A percentile compares a stretch with the other conserved stretches of the same genome.
Conservation (phyloP, 441 rosid genomes). For the Erodium trifolium region DNA sequence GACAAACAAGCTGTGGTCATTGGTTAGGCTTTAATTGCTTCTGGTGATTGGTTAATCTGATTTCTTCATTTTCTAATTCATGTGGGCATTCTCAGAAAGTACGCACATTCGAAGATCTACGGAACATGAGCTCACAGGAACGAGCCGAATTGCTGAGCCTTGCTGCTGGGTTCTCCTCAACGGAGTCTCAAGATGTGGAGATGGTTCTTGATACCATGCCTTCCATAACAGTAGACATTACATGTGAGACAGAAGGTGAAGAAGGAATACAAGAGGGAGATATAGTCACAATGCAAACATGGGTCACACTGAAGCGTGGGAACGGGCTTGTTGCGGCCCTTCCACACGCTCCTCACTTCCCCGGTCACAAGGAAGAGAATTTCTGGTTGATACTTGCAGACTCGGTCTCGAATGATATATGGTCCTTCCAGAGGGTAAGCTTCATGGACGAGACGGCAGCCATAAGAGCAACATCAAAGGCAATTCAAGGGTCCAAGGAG, state of each 20-base stretch:
- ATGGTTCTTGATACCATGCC: conserved; percentile 4
- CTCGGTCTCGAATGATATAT: conserved; percentile 2
- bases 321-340: neutral
- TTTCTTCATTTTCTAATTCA: neutral
- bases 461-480: neutral
- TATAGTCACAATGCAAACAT: conserved; percentile 3
- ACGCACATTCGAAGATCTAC: neutral
- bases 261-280: conserved; percentile 2
- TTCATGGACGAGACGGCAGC: neutral
- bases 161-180: neutral
- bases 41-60: neutral
- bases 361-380: conserved; percentile 3
- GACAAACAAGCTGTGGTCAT: neutral
- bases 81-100: conserved; percentile 2
- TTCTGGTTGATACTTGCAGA: conserved; percentile 1
- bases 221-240: neutral
- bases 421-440: conserved; percentile 7
- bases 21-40: neutral
- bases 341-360: neutral
- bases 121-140: neutral
- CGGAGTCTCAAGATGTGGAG: conserved; percentile 3
- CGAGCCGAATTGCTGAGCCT: neutral
- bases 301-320: conserved; percentile 6
- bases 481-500: neutral
- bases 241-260: neutral